Evolutionary conservation across 2,329 filamentous ascomycete species (phyloP).

Genomic region (Stromatinia cepivora): DNA sequence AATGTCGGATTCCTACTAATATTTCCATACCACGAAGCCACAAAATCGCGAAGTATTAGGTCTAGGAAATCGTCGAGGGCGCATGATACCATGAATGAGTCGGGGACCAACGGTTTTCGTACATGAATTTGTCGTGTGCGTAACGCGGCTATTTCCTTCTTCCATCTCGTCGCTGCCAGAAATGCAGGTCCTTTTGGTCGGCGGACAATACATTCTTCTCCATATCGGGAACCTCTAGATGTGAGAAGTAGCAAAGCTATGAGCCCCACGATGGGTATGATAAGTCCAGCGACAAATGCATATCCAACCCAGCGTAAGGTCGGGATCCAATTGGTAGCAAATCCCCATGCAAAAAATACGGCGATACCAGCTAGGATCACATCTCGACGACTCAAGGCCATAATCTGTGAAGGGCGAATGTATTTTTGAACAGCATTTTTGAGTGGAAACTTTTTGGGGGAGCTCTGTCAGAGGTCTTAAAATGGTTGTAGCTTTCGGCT

Average conservation of each 20-base stretch:
- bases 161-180: conserved; percentile 64
- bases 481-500: conserved; percentile 24
- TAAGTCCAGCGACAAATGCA: conserved; percentile 72
- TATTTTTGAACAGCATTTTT: conserved; percentile 38
- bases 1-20: conserved; percentile 83
- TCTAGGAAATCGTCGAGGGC: conserved; percentile 78
- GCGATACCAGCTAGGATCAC: conserved; percentile 66
- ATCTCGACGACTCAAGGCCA: conserved; percentile 75
- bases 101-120: conserved; percentile 68
- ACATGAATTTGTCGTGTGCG: conserved; percentile 66
- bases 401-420: conserved; percentile 42
- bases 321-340: conserved; percentile 79
- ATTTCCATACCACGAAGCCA: conserved; percentile 82
- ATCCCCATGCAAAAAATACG: conserved; percentile 84
- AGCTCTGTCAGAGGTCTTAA: conserved; percentile 24
- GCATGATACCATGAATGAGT: conserved; percentile 74
- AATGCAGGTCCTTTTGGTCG: conserved; percentile 57
- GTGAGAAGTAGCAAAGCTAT: conserved; percentile 62
- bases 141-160: conserved; percentile 65
- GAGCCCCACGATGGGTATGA: conserved; percentile 55
- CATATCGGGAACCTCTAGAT: conserved; percentile 52
- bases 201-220: conserved; percentile 45
- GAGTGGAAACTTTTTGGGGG: conserved; percentile 26
- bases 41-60: conserved; percentile 77
- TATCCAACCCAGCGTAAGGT: conserved; percentile 81